Evolutionary conservation across 768 basidiomycete genomes (phyloP), one percentile per base, ranked within the genome.

Genomic region (Fomitopsis pulvina): DNA sequence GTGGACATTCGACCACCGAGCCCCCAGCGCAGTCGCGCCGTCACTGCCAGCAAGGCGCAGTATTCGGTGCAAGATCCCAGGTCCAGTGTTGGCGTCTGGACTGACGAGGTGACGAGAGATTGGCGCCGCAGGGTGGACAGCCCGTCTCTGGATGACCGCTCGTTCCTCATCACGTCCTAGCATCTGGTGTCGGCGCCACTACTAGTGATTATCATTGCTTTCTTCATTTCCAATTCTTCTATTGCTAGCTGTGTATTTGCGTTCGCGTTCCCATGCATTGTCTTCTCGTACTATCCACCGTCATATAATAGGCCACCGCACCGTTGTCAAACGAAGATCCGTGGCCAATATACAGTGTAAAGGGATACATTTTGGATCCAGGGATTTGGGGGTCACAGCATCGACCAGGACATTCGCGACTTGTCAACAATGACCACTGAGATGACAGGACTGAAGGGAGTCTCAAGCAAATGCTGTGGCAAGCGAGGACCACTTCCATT

Each of bases 121-220:
- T 32, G 32, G 29, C 32, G 45, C 30, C 45, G 25, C 18, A 18
- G 20, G 29, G 10, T 26, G 29, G 45, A 46, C 45, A 46, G 45
- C 30, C 10, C 28, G 3, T 46, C 30, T 6, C 45, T 34, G 30
- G 45, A 46, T 46, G 45, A 46, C 45, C 45, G 45, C 27, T 46
- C 45, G 3, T 46, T 46, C 32, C 45, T 46, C 45, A 46, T 46
- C 45, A 46, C 45, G 14, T 34, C 45, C 18, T 37, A 37, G 34
- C 29, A n/a, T n/a, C n/a, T n/a, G n/a, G n/a, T n/a, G n/a, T n/a
- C n/a, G n/a, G n/a, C n/a, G n/a, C n/a, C n/a, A n/a, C n/a, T n/a
- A n/a, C n/a, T n/a, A n/a, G n/a, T n/a, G n/a, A n/a, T n/a, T n/a
- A n/a, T n/a, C n/a, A n/a, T n/a, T n/a, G n/a, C n/a, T n/a, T n/a